These are phyloP conservation scores for Solanum chilense DNA, from an alignment of 257 asterid genomes.

Conservation along the genomic window DNA sequence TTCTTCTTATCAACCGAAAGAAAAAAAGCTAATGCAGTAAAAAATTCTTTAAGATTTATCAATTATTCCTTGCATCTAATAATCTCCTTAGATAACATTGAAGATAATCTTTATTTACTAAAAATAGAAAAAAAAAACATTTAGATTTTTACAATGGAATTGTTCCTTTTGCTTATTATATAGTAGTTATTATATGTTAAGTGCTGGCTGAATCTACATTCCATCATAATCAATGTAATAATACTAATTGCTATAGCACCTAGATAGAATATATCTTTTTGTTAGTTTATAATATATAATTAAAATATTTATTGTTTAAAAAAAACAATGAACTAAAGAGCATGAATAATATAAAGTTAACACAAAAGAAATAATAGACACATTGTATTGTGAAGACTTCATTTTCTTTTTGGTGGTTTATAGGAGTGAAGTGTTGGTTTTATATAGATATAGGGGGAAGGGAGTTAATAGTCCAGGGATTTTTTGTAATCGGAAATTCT, in stretches of 20 bases:
- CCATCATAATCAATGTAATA: neutral
- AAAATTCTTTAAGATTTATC: neutral
- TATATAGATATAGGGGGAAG: too few relatives aligned
- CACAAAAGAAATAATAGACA: neutral
- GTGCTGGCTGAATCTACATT: neutral
- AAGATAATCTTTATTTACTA: neutral
- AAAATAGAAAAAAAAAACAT: neutral
- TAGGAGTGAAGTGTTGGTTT: neutral
- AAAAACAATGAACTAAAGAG: neutral
- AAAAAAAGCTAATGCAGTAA: neutral
- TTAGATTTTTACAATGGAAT: neutral
- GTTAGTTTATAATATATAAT: neutral
- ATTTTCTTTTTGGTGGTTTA: neutral
- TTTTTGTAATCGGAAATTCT: too few relatives aligned
- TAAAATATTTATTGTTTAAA: too few relatives aligned
- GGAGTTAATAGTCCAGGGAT: too few relatives aligned
- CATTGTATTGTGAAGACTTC: neutral
- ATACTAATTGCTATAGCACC: neutral
- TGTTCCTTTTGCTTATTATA: neutral
- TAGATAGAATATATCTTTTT: neutral
- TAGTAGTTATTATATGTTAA: neutral
- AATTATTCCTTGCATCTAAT: neutral
- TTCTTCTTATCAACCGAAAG: conserved; percentile 1
- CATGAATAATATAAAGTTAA: neutral
- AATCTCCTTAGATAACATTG: neutral